These are phyloP conservation scores for Oryza brachyantha DNA, from an alignment of 176 grass and related monocot genomes.

Conservation along the genomic window DNA sequence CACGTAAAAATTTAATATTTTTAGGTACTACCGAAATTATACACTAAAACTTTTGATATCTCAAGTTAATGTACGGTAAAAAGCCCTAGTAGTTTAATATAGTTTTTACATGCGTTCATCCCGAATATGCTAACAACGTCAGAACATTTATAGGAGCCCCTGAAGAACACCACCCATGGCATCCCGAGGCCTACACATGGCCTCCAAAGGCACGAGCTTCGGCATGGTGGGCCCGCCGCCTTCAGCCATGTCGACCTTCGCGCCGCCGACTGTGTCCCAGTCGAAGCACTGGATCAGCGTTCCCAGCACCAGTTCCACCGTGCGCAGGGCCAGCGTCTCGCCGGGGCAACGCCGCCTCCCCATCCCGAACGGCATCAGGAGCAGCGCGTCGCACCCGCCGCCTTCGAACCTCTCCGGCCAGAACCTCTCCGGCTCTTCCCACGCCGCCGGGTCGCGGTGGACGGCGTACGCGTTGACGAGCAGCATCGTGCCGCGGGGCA, in stretches of 20 bases:
- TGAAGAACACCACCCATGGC: constrained; percentile 32
- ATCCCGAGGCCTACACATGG: constrained; percentile 32
- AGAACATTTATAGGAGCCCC: constrained; percentile 14
- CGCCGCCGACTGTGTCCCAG: constrained; percentile 36
- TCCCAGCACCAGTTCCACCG: constrained; percentile 32
- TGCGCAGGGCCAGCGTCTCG: constrained; percentile 50
- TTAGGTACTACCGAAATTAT: too few species aligned
- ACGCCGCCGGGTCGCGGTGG: constrained; percentile 46
- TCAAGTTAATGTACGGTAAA: too few species aligned
- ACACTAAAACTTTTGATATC: too few species aligned
- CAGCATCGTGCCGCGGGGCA: constrained; percentile 46
- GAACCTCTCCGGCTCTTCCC: constrained; percentile 46
- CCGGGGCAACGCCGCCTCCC: constrained; percentile 66
- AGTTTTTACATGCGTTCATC: too few species aligned
- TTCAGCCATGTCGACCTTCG: constrained; percentile 54
- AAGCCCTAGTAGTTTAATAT: too few species aligned
- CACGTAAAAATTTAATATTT: too few species aligned
- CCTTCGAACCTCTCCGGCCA: constrained; percentile 54
- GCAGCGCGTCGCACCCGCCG: constrained; percentile 1
- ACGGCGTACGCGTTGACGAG: constrained; percentile 64
- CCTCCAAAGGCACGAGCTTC: constrained; percentile 41
- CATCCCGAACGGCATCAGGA: constrained; percentile 65
- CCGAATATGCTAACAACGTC: neutral
- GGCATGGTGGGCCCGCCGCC: constrained; percentile 31
- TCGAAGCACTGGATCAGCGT: constrained; percentile 73